These are phyloP conservation scores for Neurospora tetraspora DNA, from an alignment of 495 filamentous ascomycete species.

Conservation along the genomic window DNA sequence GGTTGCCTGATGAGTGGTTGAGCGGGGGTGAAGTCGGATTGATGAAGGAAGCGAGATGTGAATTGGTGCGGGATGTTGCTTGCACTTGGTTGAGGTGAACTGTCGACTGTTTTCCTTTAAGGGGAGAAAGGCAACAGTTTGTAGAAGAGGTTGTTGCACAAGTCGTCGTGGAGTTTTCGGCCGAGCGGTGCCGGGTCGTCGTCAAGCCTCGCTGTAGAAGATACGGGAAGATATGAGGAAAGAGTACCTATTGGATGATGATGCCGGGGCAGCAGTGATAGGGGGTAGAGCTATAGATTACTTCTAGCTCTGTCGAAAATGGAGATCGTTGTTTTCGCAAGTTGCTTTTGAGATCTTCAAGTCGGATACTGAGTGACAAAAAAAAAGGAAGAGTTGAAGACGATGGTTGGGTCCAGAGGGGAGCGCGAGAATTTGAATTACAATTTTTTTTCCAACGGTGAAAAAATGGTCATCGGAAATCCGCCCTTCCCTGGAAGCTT, in stretches of 20 bases:
- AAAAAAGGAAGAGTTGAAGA: not conserved
- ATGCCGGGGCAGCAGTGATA: too few relatives aligned
- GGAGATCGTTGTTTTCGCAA: not conserved
- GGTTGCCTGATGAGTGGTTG: not conserved
- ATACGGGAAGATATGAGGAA: not conserved
- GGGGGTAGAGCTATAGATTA: too few relatives aligned
- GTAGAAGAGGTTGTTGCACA: not conserved
- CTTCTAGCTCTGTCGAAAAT: too few relatives aligned
- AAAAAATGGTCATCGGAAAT: not conserved
- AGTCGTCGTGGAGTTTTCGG: not conserved
- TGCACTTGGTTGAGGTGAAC: not conserved
- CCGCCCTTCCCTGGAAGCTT: not conserved
- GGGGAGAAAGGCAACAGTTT: not conserved
- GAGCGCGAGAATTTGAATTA: not conserved
- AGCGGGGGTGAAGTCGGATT: not conserved
- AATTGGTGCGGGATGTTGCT: not conserved
- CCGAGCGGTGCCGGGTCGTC: too few relatives aligned
- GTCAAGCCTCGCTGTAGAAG: accelerated
- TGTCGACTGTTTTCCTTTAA: not conserved
- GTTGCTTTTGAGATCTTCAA: not conserved
- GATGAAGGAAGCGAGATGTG: not conserved
- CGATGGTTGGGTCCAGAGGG: not conserved
- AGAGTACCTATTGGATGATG: too few relatives aligned
- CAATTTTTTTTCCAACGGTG: not conserved
- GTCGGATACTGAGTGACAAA: not conserved